phyloP scores from a whole-genome alignment of 345 rosid species.

The Schrenkiella parvula region DNA sequence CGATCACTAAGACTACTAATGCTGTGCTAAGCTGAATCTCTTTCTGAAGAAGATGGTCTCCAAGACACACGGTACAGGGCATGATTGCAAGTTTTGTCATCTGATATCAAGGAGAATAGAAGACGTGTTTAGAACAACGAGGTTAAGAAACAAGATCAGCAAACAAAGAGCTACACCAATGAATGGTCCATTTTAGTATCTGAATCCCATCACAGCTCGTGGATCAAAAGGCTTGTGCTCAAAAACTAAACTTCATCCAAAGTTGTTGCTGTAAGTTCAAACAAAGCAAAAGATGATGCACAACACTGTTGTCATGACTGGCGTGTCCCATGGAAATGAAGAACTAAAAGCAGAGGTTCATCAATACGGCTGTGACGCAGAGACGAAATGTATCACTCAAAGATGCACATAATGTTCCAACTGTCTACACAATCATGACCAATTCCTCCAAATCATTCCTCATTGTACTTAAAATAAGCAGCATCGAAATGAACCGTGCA shows the following conservation, averaged over 20 bases:
- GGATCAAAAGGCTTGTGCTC: conserved; percentile 97
- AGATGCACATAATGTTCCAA: too few relatives aligned
- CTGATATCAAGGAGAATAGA: conserved; percentile 38
- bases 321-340: too few relatives aligned
- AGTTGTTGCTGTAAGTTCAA: conserved; percentile 60
- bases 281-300: neutral
- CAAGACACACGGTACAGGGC: conserved; percentile 80
- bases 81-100: conserved; percentile 97
- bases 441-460: neutral
- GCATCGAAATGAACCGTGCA: neutral
- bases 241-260: conserved; percentile 75
- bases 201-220: conserved; percentile 93
- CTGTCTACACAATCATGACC: too few relatives aligned
- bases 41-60: conserved; percentile 91
- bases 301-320: too few relatives aligned
- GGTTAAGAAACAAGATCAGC: neutral
- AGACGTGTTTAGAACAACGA: neutral
- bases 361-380: too few relatives aligned
- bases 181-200: conserved; percentile 86
- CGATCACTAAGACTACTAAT: too few relatives aligned
- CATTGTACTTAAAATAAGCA: neutral
- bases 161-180: conserved; percentile 46
- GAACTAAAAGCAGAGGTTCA: too few relatives aligned
- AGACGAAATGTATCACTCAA: too few relatives aligned
- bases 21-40: conserved; percentile 68